A percentile compares a stretch with the other conserved stretches of the same genome.
Evolutionary conservation across 2,329 filamentous ascomycete species (phyloP).

Genomic region (Neofusicoccum cordaticola): DNA sequence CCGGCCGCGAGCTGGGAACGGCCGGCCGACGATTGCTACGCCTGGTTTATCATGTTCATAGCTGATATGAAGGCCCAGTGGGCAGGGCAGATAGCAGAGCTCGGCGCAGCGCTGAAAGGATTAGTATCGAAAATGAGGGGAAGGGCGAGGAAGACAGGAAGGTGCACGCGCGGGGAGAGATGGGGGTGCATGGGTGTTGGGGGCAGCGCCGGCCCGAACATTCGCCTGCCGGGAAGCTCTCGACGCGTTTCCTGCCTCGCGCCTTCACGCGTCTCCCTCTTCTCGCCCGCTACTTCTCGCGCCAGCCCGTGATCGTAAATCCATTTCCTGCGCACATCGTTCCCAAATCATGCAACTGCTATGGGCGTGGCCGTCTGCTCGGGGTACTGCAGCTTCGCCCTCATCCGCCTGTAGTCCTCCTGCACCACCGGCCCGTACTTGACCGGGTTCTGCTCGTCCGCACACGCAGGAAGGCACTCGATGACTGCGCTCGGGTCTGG

Average conservation of each 20-base stretch:
- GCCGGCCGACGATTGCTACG: background rate
- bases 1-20: background rate
- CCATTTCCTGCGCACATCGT: background rate
- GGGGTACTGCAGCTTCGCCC: conserved; percentile 16
- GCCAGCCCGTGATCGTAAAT: too few species aligned
- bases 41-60: background rate
- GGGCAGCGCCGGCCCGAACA: background rate
- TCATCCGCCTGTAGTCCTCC: conserved; percentile 15
- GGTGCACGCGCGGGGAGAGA: background rate
- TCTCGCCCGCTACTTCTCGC: too few species aligned
- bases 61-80: background rate
- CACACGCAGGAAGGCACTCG: conserved; percentile 29
- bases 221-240: background rate
- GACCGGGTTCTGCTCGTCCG: conserved; percentile 1
- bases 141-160: background rate
- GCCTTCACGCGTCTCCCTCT: background rate
- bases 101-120: too few species aligned
- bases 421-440: conserved; percentile 16
- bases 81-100: background rate
- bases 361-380: background rate
- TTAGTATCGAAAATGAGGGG: background rate
- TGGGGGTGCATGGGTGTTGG: background rate
- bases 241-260: background rate
- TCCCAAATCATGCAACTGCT: background rate
- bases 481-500: conserved; percentile 52